Evolutionary conservation across 78 protist genomes (phyloP), one percentile per base, ranked within the genome.

Genomic region (Dictyostelium citrinum): DNA sequence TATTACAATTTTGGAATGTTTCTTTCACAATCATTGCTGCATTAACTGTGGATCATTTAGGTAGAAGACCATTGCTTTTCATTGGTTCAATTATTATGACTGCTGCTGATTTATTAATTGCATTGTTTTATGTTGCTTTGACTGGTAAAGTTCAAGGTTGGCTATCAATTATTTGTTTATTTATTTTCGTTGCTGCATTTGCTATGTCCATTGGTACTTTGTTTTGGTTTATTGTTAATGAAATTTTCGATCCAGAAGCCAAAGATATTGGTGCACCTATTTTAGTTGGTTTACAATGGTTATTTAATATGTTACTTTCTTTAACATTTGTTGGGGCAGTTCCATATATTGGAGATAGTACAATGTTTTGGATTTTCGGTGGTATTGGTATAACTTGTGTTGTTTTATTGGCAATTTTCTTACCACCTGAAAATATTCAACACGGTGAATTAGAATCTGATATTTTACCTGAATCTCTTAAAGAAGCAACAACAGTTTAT

Each of bases 341-440:
- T 10, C 27, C 31, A n/a, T 85, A 85, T 45, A 29, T 85, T 17
- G 93, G 93, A 5, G 46, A 75, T 20, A 24, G 51, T 1, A 88
- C 93, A 31, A 88, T 88, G 93, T 88, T 88, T 78, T 88, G 93
- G 93, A 78, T 88, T 17, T 88, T 88, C 37, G 93, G 93, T 78
- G 93, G 93, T 22, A 20, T 88, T 17, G 93, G 93, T 77, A 17
- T 75, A n/a, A 24, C 41, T 16, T 75, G 81, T 43, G 81, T 75
- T 39, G 49, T 75, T 3, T 22, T 75, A 31, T 78, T 78, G n/a
- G 83, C 83, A 14, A 51, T 37, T 14, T 78, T 78, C 68, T 37
- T 78, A 41, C 83, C 83, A 27, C 83, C 83, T 1, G 61, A 41
- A 29, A 17, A 46, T 49, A 49, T 78, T 12, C 20, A 78, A 41